phyloP scores from a whole-genome alignment of 2,329 filamentous ascomycete species.

The Fusarium sp. region DNA sequence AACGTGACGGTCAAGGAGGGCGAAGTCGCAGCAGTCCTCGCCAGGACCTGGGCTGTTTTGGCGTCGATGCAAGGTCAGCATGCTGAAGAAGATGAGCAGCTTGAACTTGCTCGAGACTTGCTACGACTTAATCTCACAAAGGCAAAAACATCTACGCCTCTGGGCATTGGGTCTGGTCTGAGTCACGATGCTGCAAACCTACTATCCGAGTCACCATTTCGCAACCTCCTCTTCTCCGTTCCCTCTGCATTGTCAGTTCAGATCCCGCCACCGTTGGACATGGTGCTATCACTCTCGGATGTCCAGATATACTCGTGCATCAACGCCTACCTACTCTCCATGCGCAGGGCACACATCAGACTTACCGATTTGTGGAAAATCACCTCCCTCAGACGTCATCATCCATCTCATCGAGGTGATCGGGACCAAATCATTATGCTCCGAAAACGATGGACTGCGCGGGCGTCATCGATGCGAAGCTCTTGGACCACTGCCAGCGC shows the following conservation, averaged over 20 bases:
- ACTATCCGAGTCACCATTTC: conserved; percentile 72
- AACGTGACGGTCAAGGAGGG: conserved; percentile 82
- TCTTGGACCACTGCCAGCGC: conserved; percentile 93
- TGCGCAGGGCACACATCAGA: conserved; percentile 87
- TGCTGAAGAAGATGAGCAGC: conserved; percentile 82
- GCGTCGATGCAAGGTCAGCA: conserved; percentile 77
- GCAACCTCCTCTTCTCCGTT: conserved; percentile 84
- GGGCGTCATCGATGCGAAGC: conserved; percentile 78
- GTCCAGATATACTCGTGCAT: conserved; percentile 85
- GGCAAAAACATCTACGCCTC: conserved; percentile 53
- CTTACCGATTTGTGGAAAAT: conserved; percentile 90
- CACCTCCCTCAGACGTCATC: conserved; percentile 79
- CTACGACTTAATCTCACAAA: conserved; percentile 75
- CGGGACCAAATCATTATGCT: conserved; percentile 70
- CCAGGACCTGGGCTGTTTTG: conserved; percentile 82
- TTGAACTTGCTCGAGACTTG: conserved; percentile 85
- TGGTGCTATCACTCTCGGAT: conserved; percentile 84
- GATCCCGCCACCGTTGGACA: conserved; percentile 83
- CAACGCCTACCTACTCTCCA: conserved; percentile 86
- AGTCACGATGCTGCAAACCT: conserved; percentile 47
- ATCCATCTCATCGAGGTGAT: conserved; percentile 76
- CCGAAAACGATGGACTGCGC: conserved; percentile 71
- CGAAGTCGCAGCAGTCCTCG: conserved; percentile 82
- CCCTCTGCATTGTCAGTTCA: conserved; percentile 77
- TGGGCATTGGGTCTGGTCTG: conserved; percentile 53